phyloP scores from a whole-genome alignment of 306 rosid genomes.

The Corylus americana region DNA sequence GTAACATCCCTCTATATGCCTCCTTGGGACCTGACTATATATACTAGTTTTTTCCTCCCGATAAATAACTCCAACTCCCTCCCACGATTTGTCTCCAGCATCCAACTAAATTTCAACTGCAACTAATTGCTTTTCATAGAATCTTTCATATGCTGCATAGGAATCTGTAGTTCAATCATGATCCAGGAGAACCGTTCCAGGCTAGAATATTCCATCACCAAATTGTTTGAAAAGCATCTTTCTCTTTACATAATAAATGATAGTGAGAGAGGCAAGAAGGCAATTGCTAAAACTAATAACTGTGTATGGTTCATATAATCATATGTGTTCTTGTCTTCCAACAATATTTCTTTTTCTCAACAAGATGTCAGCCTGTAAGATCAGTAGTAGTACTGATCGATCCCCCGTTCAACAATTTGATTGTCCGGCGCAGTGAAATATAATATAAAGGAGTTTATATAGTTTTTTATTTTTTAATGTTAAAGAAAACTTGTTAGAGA shows the following conservation, averaged over 20 bases:
- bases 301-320: too few relatives aligned
- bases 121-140: not conserved
- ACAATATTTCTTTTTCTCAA: not conserved
- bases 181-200: not conserved
- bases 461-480: not conserved
- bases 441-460: not conserved
- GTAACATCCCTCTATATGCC: too few relatives aligned
- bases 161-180: not conserved
- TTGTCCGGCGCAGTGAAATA: not conserved
- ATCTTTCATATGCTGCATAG: not conserved
- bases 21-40: too few relatives aligned
- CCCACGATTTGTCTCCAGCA: not conserved
- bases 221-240: not conserved
- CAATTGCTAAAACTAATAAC: too few relatives aligned
- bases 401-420: constrained; percentile 12
- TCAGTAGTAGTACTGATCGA: not conserved
- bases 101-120: constrained; percentile 3
- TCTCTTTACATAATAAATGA: not conserved
- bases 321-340: not conserved
- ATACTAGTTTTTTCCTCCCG: not conserved
- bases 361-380: constrained; percentile 7
- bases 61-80: not conserved
- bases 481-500: not conserved
- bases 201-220: not conserved
- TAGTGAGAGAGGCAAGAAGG: not conserved